These are phyloP conservation scores for Pulveroboletus sp. DNA, from an alignment of 768 basidiomycete genomes.

Conservation along the genomic window DNA sequence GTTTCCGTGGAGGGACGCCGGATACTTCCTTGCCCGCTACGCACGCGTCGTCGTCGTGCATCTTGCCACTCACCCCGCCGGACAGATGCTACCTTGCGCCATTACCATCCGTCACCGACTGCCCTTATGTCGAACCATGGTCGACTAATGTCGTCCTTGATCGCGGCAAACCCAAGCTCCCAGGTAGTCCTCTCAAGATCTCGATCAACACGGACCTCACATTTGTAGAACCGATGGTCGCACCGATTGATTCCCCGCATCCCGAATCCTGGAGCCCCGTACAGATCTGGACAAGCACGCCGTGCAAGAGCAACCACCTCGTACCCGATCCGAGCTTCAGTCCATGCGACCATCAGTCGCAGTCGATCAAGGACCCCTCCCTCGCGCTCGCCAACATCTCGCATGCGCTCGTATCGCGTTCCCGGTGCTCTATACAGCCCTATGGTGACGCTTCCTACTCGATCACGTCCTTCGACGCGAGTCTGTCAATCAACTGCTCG, in stretches of 20 bases:
- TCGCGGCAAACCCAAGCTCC: slow-evolving; percentile 5
- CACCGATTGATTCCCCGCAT: slow-evolving; percentile 5
- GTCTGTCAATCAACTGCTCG: background rate
- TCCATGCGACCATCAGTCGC: background rate
- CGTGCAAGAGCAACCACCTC: slow-evolving; percentile 7
- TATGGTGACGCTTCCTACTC: slow-evolving; percentile 10
- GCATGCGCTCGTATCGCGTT: slow-evolving; percentile 20
- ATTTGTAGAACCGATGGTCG: slow-evolving; percentile 3
- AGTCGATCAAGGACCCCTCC: background rate
- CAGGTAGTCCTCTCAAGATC: slow-evolving; percentile 21
- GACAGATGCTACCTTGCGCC: slow-evolving; percentile 20
- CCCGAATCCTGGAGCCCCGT: slow-evolving; percentile 13
- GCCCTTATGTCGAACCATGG: slow-evolving; percentile 22
- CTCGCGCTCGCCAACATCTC: slow-evolving; percentile 7
- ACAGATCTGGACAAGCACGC: slow-evolving; percentile 26
- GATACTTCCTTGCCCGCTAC: slow-evolving; percentile 11
- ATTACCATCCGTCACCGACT: slow-evolving; percentile 15
- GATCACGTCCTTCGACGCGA: slow-evolving; percentile 2
- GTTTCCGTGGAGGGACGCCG: slow-evolving; percentile 4
- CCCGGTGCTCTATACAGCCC: slow-evolving; percentile 10
- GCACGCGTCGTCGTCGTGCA: slow-evolving; percentile 2
- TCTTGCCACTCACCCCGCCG: slow-evolving; percentile 22
- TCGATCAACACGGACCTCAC: slow-evolving; percentile 5
- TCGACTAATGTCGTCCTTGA: slow-evolving; percentile 7
- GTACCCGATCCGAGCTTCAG: background rate